Evolutionary conservation across 2,329 filamentous ascomycete species (phyloP).

Genomic region (Scedosporium boydii): DNA sequence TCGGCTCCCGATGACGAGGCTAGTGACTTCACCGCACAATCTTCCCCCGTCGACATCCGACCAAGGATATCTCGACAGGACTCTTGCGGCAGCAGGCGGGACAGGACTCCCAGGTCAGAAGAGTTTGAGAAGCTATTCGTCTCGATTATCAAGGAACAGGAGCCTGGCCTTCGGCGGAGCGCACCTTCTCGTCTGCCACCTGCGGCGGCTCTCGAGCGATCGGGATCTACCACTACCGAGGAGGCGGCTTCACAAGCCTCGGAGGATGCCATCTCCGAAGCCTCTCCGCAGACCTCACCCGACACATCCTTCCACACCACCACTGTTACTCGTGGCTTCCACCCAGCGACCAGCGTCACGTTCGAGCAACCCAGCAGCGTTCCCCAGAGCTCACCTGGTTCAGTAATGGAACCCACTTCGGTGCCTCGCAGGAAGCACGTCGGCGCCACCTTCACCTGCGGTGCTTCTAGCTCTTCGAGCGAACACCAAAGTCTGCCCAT

Average conservation of each 20-base stretch:
- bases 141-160: slow-evolving; percentile 83
- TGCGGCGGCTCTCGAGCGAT: slow-evolving; percentile 27
- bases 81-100: slow-evolving; percentile 60
- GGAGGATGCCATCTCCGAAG: slow-evolving; percentile 24
- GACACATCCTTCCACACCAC: slow-evolving; percentile 41
- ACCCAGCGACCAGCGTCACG: slow-evolving; percentile 41
- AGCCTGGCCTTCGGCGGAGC: slow-evolving; percentile 43
- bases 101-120: slow-evolving; percentile 76
- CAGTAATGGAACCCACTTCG: slow-evolving; percentile 52
- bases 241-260: slow-evolving; percentile 45
- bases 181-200: slow-evolving; percentile 21
- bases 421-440: slow-evolving; percentile 47
- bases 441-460: slow-evolving; percentile 58
- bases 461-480: slow-evolving; percentile 70
- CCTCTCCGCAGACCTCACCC: slow-evolving; percentile 21
- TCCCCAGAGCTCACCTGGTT: slow-evolving; percentile 1
- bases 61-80: slow-evolving; percentile 64
- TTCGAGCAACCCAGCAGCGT: slow-evolving; percentile 1
- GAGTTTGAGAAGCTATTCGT: slow-evolving; percentile 91
- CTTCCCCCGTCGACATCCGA: slow-evolving; percentile 48
- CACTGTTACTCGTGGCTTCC: slow-evolving; percentile 79
- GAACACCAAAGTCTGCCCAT: slow-evolving; percentile 38
- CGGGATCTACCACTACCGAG: slow-evolving; percentile 35
- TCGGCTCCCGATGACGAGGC: slow-evolving; percentile 56
- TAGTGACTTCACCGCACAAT: slow-evolving; percentile 46